Percentiles rank a stretch among this genome's conserved stretches.
Evolutionary conservation across 2,329 filamentous ascomycete species (phyloP).

Genomic region (Dactylella cylindrospora): DNA sequence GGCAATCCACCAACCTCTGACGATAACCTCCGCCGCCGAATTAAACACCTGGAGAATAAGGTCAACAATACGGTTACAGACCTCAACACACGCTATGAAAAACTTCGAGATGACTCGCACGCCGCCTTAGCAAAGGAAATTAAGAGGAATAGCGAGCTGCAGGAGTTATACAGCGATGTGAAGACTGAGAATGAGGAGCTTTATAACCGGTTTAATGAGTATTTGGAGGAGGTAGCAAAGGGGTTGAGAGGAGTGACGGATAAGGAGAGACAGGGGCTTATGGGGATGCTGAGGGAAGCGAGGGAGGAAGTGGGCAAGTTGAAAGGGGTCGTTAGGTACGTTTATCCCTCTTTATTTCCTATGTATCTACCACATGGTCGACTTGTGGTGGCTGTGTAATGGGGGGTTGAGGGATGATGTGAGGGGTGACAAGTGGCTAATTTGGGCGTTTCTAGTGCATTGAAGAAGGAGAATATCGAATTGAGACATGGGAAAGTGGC

Average conservation of each 20-base stretch:
- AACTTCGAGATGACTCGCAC: constrained; percentile 42
- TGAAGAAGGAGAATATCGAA: constrained; percentile 43
- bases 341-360: background rate
- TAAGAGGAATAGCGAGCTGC: constrained; percentile 46
- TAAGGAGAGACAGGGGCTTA: constrained; percentile 67
- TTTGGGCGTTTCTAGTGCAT: background rate
- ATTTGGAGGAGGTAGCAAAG: constrained; percentile 78
- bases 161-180: constrained; percentile 46
- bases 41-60: constrained; percentile 31
- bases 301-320: constrained; percentile 74
- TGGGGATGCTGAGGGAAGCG: constrained; percentile 68
- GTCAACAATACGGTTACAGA: constrained; percentile 44
- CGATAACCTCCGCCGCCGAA: constrained; percentile 26
- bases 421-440: background rate
- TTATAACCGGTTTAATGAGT: constrained; percentile 89
- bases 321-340: constrained; percentile 73
- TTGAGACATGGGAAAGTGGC: constrained; percentile 25
- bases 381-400: too few species aligned
- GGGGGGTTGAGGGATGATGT: background rate
- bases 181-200: constrained; percentile 78
- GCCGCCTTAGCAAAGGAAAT: constrained; percentile 45
- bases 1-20: constrained; percentile 1
- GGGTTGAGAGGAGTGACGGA: constrained; percentile 72
- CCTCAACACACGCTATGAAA: constrained; percentile 43
- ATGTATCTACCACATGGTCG: background rate